Evolutionary conservation across 2,329 filamentous ascomycete genomes (phyloP).

Genomic region (Mycosphaerella arachidis): DNA sequence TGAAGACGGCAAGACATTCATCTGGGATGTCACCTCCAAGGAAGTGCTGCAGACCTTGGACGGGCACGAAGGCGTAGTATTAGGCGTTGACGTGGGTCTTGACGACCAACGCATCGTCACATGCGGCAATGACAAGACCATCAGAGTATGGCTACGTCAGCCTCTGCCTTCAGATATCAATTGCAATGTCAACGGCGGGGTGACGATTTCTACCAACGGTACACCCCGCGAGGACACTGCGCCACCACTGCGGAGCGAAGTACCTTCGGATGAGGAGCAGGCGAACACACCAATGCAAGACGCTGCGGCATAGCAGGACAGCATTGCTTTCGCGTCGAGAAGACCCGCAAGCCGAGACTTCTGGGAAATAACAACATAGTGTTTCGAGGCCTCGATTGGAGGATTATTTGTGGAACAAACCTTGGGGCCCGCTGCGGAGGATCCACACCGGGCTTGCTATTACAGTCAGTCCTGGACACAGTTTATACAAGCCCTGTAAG

Average conservation of each 20-base stretch:
- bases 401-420: not conserved
- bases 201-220: not conserved
- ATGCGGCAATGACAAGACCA: conserved; percentile 58
- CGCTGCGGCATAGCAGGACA: not conserved
- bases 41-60: conserved; percentile 66
- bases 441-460: too few species aligned
- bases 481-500: too few species aligned
- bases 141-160: conserved; percentile 54
- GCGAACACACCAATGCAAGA: conserved; percentile 6
- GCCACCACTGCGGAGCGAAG: conserved; percentile 9
- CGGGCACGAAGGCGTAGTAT: conserved; percentile 55
- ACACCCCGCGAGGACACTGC: conserved; percentile 3
- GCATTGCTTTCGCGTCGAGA: not conserved
- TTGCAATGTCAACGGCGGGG: not conserved
- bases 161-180: conserved; percentile 14
- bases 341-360: not conserved
- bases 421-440: not conserved
- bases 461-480: too few species aligned
- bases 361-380: not conserved
- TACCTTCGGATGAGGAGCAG: conserved; percentile 12
- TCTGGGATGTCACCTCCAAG: conserved; percentile 90
- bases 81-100: conserved; percentile 57
- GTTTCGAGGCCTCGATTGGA: not conserved
- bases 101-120: conserved; percentile 54
- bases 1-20: conserved; percentile 77